Evolutionary conservation across 371 early-diverging fungal species (phyloP).

Genomic region (Circinella minor): DNA sequence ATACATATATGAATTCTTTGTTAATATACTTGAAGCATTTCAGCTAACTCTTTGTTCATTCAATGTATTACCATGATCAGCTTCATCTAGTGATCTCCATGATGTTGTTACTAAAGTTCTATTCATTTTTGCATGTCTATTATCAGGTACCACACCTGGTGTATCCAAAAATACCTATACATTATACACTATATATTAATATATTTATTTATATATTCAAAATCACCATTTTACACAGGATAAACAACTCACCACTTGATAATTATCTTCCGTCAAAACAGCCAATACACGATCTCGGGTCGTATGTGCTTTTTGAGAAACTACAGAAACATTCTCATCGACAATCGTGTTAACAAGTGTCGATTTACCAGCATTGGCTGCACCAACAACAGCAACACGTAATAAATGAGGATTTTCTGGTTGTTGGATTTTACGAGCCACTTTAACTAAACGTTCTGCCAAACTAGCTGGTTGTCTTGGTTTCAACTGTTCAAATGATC

Average conservation of each 20-base stretch:
- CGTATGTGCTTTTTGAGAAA: conserved; percentile 77
- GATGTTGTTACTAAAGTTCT: conserved; percentile 73
- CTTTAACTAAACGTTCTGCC: conserved; percentile 42
- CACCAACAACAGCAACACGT: conserved; percentile 73
- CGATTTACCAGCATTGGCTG: conserved; percentile 84
- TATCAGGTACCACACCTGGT: conserved; percentile 60
- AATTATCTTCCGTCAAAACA: conserved; percentile 57
- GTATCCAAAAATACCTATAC: conserved; percentile 66
- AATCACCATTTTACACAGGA: background rate
- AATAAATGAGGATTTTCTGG: conserved; percentile 66
- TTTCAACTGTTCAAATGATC: background rate
- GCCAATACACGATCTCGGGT: conserved; percentile 71
- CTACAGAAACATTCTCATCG: conserved; percentile 61
- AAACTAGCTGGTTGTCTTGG: conserved; percentile 17
- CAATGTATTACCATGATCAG: conserved; percentile 54
- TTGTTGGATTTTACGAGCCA: conserved; percentile 51
- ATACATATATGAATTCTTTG: background rate
- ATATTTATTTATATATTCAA: background rate
- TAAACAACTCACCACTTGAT: conserved; percentile 53
- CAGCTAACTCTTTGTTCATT: no score
- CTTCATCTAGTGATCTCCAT: conserved; percentile 76
- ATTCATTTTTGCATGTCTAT: conserved; percentile 50
- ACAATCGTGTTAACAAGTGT: conserved; percentile 76
- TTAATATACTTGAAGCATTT: background rate
- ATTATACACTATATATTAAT: no score